These are phyloP conservation scores for Monascus purpureus DNA, from an alignment of 495 filamentous ascomycete species.

Conservation along the genomic window DNA sequence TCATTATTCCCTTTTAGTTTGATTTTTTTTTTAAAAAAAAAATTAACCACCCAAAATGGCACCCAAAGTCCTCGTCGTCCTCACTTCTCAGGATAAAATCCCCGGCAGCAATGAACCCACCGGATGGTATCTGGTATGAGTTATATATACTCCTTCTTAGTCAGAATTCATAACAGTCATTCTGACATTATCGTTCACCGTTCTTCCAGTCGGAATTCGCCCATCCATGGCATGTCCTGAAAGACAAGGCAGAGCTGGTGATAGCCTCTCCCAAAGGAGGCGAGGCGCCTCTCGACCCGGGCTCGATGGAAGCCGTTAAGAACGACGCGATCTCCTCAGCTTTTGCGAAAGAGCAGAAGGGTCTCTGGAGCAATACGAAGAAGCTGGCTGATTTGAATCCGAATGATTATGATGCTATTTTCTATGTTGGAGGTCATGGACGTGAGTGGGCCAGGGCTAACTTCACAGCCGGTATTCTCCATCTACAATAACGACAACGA, in stretches of 20 bases:
- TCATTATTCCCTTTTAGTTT: too few relatives aligned
- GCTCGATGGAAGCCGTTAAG: constrained; percentile 40
- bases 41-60: constrained; percentile 11
- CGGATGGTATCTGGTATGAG: constrained; percentile 47
- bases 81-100: constrained; percentile 44
- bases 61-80: constrained; percentile 50
- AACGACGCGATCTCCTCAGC: constrained; percentile 27
- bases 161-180: too few relatives aligned
- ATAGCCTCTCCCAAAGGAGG: constrained; percentile 48
- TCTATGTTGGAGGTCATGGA: constrained; percentile 55
- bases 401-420: constrained; percentile 44
- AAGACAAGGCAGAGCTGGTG: constrained; percentile 28
- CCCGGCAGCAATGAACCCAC: constrained; percentile 37
- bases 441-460: constrained; percentile 24
- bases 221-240: constrained; percentile 45
- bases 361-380: constrained; percentile 42
- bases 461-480: too few relatives aligned
- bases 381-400: constrained; percentile 29
- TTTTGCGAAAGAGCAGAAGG: constrained; percentile 32
- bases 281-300: constrained; percentile 42
- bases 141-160: too few relatives aligned
- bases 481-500: too few relatives aligned
- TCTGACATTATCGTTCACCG: constrained; percentile 1
- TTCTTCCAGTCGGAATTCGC: constrained; percentile 41
- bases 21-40: too few relatives aligned